A percentile compares a stretch with the other conserved stretches of the same genome.
Conservation (phyloP, 2,329 filamentous ascomycete genomes). For the Penicillium sp. region DNA sequence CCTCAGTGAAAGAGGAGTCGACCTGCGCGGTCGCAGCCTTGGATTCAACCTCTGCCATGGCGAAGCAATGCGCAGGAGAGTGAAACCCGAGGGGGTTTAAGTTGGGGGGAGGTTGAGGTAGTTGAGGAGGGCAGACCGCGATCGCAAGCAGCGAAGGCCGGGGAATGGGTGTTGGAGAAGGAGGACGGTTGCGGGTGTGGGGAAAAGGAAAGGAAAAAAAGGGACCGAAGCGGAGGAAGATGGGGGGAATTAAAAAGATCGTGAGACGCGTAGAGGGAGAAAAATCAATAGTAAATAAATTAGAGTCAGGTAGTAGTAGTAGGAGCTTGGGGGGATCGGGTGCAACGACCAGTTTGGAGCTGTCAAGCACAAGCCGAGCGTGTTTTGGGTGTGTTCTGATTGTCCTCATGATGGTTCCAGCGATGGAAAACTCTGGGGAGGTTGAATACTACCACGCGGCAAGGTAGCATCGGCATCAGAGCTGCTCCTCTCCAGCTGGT, state of each 20-base stretch:
- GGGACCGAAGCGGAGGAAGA: conserved; percentile 1
- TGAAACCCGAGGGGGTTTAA: not conserved
- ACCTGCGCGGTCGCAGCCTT: conserved; percentile 10
- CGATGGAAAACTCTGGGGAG: not conserved
- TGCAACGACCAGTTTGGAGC: not conserved
- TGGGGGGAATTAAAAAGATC: not conserved
- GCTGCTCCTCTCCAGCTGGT: not conserved
- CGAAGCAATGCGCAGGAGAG: not conserved
- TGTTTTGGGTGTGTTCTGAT: not conserved
- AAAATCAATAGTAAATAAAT: not conserved
- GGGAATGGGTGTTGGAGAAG: not conserved
- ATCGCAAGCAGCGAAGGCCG: not conserved
- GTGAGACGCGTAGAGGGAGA: not conserved
- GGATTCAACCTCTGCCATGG: conserved; percentile 14
- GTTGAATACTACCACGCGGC: conserved; percentile 21
- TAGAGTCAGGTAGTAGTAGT: not conserved
- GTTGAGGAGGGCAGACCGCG: not conserved
- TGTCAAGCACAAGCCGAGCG: not conserved
- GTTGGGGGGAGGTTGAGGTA: not conserved
- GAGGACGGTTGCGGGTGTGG: not conserved
- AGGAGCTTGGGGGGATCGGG: not conserved
- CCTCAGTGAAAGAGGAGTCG: not conserved
- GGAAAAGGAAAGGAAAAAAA: not conserved
- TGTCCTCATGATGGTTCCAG: not conserved
- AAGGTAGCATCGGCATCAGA: conserved; percentile 18